phyloP scores from a whole-genome alignment of 768 basidiomycete species.

The Trametes punicea region DNA sequence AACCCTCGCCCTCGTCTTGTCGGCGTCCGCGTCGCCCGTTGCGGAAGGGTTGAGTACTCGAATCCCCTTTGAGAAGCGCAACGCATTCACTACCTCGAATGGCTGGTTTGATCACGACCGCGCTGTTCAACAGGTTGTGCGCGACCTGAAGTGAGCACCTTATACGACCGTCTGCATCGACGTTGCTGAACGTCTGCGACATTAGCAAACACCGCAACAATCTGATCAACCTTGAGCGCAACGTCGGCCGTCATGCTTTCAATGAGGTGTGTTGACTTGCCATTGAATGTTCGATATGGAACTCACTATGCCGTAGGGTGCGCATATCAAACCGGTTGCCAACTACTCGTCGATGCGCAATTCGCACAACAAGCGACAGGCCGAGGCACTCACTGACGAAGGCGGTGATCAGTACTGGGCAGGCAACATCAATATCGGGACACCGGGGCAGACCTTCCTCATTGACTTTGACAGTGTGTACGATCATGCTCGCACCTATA shows the following conservation, averaged over 20 bases:
- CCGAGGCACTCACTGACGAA: constrained; percentile 25
- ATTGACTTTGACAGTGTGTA: constrained; percentile 21
- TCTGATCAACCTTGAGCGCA: constrained; percentile 14
- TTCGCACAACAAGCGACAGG: constrained; percentile 15
- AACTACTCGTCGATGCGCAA: constrained; percentile 2
- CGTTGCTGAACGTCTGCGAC: not conserved
- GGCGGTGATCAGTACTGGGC: constrained; percentile 34
- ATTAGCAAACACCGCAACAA: constrained; percentile 24
- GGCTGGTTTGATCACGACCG: constrained; percentile 19
- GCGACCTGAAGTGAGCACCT: constrained; percentile 19
- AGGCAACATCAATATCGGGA: constrained; percentile 44
- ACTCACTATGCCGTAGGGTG: constrained; percentile 9
- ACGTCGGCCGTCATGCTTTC: constrained; percentile 14
- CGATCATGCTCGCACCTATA: not conserved
- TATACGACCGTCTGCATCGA: too few relatives aligned
- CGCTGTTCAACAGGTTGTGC: constrained; percentile 13
- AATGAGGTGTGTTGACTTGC: constrained; percentile 1
- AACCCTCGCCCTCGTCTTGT: constrained; percentile 2
- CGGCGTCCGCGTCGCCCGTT: constrained; percentile 1
- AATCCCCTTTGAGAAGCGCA: constrained; percentile 15
- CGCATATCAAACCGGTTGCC: constrained; percentile 26
- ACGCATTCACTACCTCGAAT: not conserved
- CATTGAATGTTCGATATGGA: not conserved
- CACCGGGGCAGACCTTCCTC: constrained; percentile 34
- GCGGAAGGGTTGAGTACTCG: not conserved